Base-by-base conservation (phyloP, 139 green algal genomes). In the Pedinophyceae sp. region DNA sequence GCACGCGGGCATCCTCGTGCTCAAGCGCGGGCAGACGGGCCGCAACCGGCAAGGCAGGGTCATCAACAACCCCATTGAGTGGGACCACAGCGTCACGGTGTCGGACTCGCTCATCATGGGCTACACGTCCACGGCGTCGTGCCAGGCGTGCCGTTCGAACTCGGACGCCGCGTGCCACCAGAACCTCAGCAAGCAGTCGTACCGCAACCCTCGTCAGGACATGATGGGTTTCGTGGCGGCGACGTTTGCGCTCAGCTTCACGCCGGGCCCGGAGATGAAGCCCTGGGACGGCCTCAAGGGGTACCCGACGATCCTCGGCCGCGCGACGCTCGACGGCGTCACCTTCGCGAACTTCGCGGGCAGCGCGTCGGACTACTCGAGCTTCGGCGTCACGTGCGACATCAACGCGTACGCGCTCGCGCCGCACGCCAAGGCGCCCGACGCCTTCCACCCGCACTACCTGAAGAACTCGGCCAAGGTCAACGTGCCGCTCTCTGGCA, bases 281-380 rank as follows among this genome's bases (percentile, higher is more conserved):
- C 72, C 72, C 1, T 79, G 67, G 61, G 72, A 79, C 56, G 52
- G 61, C 19, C 39, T 58, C n/a, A 69, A 66, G 54, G 67, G 58
- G 15, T 81, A 78, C 61, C 19, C 59, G 0, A 54, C 40, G 0
- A 48, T 78, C 46, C 45, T 55, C 40, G 62, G 73, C 52, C 60
- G 58, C 28, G 61, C 60, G 22, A 47, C 49, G 5, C 7, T 75
- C 10, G 54, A 19, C 18, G 43, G 51, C 38, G 48, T 59, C 4
- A 70, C 67, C 1, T 59, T 81, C 16, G 66, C 64, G 2, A 52
- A 72, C 53, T 81, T 76, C 59, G n/a, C n/a, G n/a, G n/a, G n/a
- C n/a, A n/a, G n/a, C n/a, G n/a, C n/a, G n/a, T n/a, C n/a, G n/a
- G n/a, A n/a, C n/a, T n/a, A n/a, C n/a, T n/a, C n/a, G n/a, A n/a